A percentile compares a stretch with the other conserved stretches of the same genome.
These are phyloP conservation scores for Dictyostelium purpureum DNA, from an alignment of 78 protist genomes.

Conservation along the genomic window DNA sequence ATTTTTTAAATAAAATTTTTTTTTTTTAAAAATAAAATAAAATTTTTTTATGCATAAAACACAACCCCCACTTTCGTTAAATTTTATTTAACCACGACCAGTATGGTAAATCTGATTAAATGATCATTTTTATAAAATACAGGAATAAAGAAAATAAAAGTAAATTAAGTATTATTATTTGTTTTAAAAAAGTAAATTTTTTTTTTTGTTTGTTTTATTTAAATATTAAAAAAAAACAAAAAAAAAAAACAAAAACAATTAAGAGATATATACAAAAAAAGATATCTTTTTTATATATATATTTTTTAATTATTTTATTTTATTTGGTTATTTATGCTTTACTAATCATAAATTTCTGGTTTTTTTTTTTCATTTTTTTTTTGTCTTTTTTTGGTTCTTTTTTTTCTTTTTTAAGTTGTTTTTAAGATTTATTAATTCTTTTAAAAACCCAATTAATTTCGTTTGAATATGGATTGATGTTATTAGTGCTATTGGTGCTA, in stretches of 20 bases:
- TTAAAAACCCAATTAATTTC: constrained; percentile 74
- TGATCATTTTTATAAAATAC: too few relatives aligned
- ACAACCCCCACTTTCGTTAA: too few relatives aligned
- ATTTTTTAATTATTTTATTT: neutral
- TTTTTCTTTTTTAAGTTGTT: too few relatives aligned
- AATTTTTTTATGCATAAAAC: too few relatives aligned
- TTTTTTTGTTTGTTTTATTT: too few relatives aligned
- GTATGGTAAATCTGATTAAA: too few relatives aligned
- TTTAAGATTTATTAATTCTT: neutral
- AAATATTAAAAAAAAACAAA: neutral
- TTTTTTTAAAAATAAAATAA: neutral
- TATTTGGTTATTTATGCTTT: too few relatives aligned
- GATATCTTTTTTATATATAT: neutral
- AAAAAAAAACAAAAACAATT: neutral
- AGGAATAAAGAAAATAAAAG: too few relatives aligned
- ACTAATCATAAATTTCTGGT: too few relatives aligned
- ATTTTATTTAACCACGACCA: too few relatives aligned
- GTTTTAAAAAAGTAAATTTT: too few relatives aligned
- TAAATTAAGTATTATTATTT: too few relatives aligned
- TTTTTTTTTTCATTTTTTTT: neutral
- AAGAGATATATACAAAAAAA: neutral
- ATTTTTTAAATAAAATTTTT: neutral
- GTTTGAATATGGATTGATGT: neutral
- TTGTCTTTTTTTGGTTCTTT: neutral
- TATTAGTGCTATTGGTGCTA: neutral